Evolutionary conservation across 495 filamentous ascomycete species (phyloP), one percentile per base, ranked within the genome.

Genomic region (Rhizodiscina lignyota): DNA sequence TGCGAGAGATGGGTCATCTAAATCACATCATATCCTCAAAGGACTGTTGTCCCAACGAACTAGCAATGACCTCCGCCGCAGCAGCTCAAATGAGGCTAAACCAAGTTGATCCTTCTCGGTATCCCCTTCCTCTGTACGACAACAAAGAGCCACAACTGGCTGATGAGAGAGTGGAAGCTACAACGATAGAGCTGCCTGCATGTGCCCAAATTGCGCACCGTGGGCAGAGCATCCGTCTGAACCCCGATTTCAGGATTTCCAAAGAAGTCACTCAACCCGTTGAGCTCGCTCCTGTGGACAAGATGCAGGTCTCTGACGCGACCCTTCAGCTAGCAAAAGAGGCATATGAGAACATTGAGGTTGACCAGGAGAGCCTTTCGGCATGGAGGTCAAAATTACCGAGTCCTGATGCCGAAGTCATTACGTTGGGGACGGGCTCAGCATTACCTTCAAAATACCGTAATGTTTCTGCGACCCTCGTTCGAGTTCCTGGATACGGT

Each of bases 401-500:
- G 12, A 67, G 75, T 37, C 60, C 64, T 27, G 74, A 93, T 46
- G 71, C 74, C 5, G 87, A 94, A 46, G 68, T 99, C 36, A 73
- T 84, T 37, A 65, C 83, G 0, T 68, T 99, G 4, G 89, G 89
- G 2, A 99, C 89, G 2, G 89, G 89, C 6, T 94, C 85, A 2
- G 77, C 84, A 8, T 41, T 74, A 12, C 91, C 89, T 3, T 89
- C 83, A 31, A 87, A 86, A 53, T 86, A 94, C 54, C 79, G 89
- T 36, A 99, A 96, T 53, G 89, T 96, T 27, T 92, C 84, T 18
- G 74, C 77, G 4, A 94, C 83, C 1, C 62, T 99, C 5, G 45
- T 96, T 26, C 67, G 81, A 16, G 76, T 87, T 1, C 89, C 89
- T n/a, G 77, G 72, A 0, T 67, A 65, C 32, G 89, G 89, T 5